phyloP scores from a whole-genome alignment of 1,284 basidiomycete species.

The Athelia sp. region DNA sequence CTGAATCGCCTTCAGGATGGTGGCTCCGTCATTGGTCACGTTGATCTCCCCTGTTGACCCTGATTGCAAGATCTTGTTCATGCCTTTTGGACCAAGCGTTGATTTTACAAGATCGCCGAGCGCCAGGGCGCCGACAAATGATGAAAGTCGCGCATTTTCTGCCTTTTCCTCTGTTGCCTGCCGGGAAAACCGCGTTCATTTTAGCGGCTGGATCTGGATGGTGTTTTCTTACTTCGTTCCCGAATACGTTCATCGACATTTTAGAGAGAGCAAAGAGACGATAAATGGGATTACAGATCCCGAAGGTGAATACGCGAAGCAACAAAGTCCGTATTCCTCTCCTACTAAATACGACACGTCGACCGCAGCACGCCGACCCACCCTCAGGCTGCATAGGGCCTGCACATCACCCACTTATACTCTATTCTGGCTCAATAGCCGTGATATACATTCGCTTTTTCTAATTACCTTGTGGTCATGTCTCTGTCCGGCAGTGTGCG shows the following conservation, averaged over 20 bases:
- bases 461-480: constrained; percentile 26
- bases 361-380: not conserved
- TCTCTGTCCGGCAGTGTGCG: constrained; percentile 51
- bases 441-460: not conserved
- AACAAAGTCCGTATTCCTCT: too few species aligned
- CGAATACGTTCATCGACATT: constrained; percentile 46
- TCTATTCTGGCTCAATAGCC: not conserved
- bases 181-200: constrained; percentile 8
- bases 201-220: not conserved
- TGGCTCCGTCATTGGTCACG: constrained; percentile 98
- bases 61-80: constrained; percentile 96
- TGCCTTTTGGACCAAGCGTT: constrained; percentile 95
- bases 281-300: not conserved
- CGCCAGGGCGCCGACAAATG: constrained; percentile 95
- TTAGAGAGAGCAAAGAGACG: not conserved
- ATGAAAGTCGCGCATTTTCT: constrained; percentile 98
- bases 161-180: constrained; percentile 96
- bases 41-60: constrained; percentile 89
- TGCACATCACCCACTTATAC: not conserved
- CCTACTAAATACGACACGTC: too few species aligned
- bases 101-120: constrained; percentile 98
- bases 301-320: not conserved
- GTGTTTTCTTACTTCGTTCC: constrained; percentile 27
- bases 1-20: constrained; percentile 95
- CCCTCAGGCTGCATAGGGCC: not conserved